Percentiles rank a stretch among this genome's conserved stretches.
phyloP scores from a whole-genome alignment of 345 rosid genomes.

The Populus simonii region DNA sequence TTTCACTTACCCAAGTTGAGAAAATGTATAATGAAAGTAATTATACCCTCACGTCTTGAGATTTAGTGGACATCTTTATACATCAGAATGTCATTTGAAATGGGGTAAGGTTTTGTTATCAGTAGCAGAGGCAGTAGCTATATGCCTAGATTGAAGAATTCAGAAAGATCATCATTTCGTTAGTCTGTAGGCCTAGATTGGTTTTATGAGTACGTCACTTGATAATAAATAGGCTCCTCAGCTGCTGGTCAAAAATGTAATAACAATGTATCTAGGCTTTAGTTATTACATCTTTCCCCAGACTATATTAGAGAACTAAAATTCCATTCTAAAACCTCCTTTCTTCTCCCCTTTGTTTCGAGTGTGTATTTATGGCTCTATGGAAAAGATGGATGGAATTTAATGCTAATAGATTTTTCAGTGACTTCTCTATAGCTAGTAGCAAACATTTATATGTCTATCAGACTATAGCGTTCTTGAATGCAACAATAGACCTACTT shows the following conservation, averaged over 20 bases:
- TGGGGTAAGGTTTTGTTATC: too few relatives aligned
- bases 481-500: not conserved
- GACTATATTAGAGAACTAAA: not conserved
- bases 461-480: not conserved
- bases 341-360: not conserved
- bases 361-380: not conserved
- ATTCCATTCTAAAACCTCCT: not conserved
- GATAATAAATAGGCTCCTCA: too few relatives aligned
- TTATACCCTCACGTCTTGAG: not conserved
- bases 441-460: not conserved
- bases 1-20: too few relatives aligned
- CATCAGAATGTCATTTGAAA: not conserved
- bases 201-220: too few relatives aligned
- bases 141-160: too few relatives aligned
- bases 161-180: too few relatives aligned
- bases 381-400: not conserved
- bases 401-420: too few relatives aligned
- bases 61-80: not conserved
- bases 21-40: not conserved
- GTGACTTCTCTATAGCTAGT: too few relatives aligned
- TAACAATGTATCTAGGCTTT: not conserved
- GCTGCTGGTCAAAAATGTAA: too few relatives aligned
- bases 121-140: too few relatives aligned
- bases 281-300: not conserved
- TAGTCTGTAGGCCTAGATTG: too few relatives aligned